A percentile compares a stretch with the other conserved stretches of the same genome.
These are phyloP conservation scores for Teratosphaeria nubilosa DNA, from an alignment of 2,329 filamentous ascomycete species.

Conservation along the genomic window DNA sequence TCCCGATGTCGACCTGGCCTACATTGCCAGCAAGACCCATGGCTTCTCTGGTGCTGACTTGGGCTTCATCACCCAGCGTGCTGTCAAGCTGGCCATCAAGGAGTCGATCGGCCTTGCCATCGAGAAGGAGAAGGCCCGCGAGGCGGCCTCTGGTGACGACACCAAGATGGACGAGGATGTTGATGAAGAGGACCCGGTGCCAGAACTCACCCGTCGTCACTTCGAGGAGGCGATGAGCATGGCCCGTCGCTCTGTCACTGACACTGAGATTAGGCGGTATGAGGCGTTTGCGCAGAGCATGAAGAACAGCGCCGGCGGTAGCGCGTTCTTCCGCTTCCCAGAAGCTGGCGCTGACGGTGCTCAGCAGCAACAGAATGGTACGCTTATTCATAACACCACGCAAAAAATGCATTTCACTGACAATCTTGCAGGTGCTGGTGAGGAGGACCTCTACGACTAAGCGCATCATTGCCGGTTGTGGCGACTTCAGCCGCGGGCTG, in stretches of 20 bases:
- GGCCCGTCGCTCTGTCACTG: slow-evolving; percentile 84
- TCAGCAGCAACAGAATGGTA: slow-evolving; percentile 29
- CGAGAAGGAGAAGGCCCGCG: slow-evolving; percentile 77
- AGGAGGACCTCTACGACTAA: slow-evolving; percentile 95
- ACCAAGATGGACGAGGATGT: slow-evolving; percentile 67
- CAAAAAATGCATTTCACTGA: slow-evolving; percentile 6
- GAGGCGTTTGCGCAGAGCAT: slow-evolving; percentile 98
- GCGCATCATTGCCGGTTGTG: too few relatives aligned
- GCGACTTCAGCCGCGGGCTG: too few relatives aligned
- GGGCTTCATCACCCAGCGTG: slow-evolving; percentile 96
- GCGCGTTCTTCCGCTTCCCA: slow-evolving; percentile 89
- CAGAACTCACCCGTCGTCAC: slow-evolving; percentile 88
- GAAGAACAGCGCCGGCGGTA: slow-evolving; percentile 93
- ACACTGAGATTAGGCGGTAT: slow-evolving; percentile 95
- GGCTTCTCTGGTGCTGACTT: slow-evolving; percentile 99
- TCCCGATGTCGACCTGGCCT: slow-evolving; percentile 74
- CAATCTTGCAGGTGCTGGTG: slow-evolving; percentile 66
- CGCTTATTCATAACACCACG: slow-evolving; percentile 4
- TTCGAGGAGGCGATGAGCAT: slow-evolving; percentile 98
- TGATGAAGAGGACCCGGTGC: slow-evolving; percentile 84
- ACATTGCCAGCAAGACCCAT: slow-evolving; percentile 93
- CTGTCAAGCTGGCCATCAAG: slow-evolving; percentile 99
- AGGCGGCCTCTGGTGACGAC: slow-evolving; percentile 59
- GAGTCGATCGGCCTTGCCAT: slow-evolving; percentile 85
- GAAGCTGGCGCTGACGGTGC: slow-evolving; percentile 43